Base-by-base conservation (phyloP, 2,329 filamentous ascomycete genomes). In the Cladosporium phlei region DNA sequence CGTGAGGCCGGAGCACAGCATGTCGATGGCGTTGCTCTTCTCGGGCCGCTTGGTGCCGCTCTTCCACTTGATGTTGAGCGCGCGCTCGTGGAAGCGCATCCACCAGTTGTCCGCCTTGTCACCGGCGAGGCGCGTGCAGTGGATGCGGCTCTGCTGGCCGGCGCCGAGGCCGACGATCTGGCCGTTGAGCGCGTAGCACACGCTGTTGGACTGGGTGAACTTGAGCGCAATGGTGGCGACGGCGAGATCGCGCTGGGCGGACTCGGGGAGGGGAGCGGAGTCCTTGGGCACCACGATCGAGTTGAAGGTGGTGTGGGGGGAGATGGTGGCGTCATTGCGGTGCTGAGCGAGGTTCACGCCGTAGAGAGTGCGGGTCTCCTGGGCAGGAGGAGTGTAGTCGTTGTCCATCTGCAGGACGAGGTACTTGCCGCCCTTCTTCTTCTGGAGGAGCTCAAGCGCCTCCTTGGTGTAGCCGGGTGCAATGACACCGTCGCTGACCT, bases 21-120 rank as follows among this genome's bases (percentile, higher is more conserved):
- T 77, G 66, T 97, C 93, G 63, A 97, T 96, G 55, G 90, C 91
- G 67, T 98, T 98, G 75, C 86, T 94, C 81, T 97, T 98, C 69
- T 96, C 91, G 37, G 93, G 80, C 48, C 93, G 83, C 82, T 97
- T 97, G 64, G 86, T 88, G 60, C 93, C 91, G 74, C 93, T 91
- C 79, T 95, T 96, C 88, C 89, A 98, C 75, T 91, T 87, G 67
- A 98, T 85, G 63, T 75, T 77, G 39, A 97, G 78, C 10, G 93
- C 87, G 44, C 88, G 85, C 58, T 88, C 84, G 75, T 96, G 87
- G 82, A 97, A 97, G 62, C 93, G 86, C 77, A 98, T 86, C 93
- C 91, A 98, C 91, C 91, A 97, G 77, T 95, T 96, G 71, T 98
- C 93, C 38, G 90, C 88, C 78, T 98, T 98, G 76, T 97, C 91